Evolutionary conservation across 2,329 filamentous ascomycete species (phyloP), one percentile per base, ranked within the genome.

Genomic region (Niveomyces coronatus): DNA sequence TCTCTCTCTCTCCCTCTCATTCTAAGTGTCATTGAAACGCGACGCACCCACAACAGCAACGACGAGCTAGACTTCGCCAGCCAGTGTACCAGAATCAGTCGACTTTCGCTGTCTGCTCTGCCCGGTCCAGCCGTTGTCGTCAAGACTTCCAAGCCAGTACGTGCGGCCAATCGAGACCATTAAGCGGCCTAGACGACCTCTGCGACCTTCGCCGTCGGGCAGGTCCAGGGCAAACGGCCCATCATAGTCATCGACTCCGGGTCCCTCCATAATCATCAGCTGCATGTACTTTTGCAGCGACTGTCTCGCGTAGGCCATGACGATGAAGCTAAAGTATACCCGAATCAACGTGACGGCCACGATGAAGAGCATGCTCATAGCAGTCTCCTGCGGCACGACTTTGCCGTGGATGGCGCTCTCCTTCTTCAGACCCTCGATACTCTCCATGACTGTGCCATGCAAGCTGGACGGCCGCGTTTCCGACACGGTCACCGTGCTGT

Each of bases 301-400:
- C 53, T 80, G 75, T 45, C 85, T 76, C 4, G 88, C 85, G 57
- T 84, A 91, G 6, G 85, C 78, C 61, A 94, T 78, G 56, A 94
- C 77, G 38, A 95, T 72, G 26, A 94, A 65, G 48, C 83, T 76
- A 50, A 94, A 88, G 64, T 95, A 95, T 20, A 87, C 58, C 20
- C 88, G 74, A 28, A 94, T 67, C 10, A 81, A 65, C 62, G 82
- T 93, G 45, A 94, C 72, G 2, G 71, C 60, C 22, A 74, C 71
- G 44, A 94, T 84, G 38, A 94, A 69, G 9, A 80, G 66, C 57
- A 95, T 82, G 60, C 83, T 89, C 44, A 85, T 80, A 62, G 50
- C 77, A 69, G 60, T 81, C 68, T 64, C 80, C 64, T 56, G 84
- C 3, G 63, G 61, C 41, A 63, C 50, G 22, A 53, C 55, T 39